phyloP scores from a whole-genome alignment of 768 basidiomycete genomes.

The Rossbeevera mucosa region DNA sequence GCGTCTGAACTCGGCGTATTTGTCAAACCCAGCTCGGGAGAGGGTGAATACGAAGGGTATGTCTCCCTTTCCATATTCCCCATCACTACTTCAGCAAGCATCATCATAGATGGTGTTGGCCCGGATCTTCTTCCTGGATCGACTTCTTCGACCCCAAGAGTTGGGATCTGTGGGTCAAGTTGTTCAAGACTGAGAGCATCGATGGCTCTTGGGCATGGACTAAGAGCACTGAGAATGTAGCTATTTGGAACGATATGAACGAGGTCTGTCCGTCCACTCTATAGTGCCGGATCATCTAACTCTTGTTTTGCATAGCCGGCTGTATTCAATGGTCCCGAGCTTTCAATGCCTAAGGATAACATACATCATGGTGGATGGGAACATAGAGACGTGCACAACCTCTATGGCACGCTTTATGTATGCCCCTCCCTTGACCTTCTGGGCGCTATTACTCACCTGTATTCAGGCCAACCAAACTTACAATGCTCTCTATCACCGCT shows the following conservation, averaged over 20 bases:
- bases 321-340: constrained; percentile 98
- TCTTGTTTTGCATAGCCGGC: constrained; percentile 59
- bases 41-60: constrained; percentile 84
- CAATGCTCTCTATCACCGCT: constrained; percentile 72
- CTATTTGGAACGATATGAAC: constrained; percentile 99
- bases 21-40: constrained; percentile 74
- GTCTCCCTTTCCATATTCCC: not conserved
- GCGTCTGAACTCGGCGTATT: constrained; percentile 80
- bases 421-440: constrained; percentile 21
- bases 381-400: constrained; percentile 94
- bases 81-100: not conserved
- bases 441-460: not conserved
- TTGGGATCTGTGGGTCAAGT: constrained; percentile 86
- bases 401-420: constrained; percentile 93
- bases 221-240: constrained; percentile 75
- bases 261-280: constrained; percentile 53
- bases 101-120: constrained; percentile 79
- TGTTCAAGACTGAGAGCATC: constrained; percentile 64
- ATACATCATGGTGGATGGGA: constrained; percentile 96
- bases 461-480: constrained; percentile 76
- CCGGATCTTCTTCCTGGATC: constrained; percentile 92
- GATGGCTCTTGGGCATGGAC: constrained; percentile 69
- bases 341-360: constrained; percentile 70
- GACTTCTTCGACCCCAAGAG: constrained; percentile 92
- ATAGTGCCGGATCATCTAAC: not conserved